Evolutionary conservation across 371 early-diverging fungal genomes (phyloP), one percentile per base, ranked within the genome.

Genomic region (Mucor mucedo): DNA sequence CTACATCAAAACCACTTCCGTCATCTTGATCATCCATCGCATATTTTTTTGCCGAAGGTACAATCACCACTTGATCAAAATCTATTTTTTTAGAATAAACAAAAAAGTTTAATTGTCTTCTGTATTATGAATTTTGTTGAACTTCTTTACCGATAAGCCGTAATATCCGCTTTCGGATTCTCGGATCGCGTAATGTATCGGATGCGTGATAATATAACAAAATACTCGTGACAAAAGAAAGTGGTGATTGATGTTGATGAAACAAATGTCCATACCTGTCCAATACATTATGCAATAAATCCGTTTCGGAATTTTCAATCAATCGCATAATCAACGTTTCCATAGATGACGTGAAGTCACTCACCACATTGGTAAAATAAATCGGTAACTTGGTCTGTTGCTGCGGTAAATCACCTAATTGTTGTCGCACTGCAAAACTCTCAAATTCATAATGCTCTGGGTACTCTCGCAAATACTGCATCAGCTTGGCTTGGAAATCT

Each of bases 401-500:
- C 3, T 89, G 84, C 35, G 86, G 58, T 33, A 83, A 38, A 6
- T 67, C 64, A 32, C 21, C 21, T 21, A 21, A 66, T 66, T 1
- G 72, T 65, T 75, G 69, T 13, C 69, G 50, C 70, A 79, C 78
- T 5, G 86, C 84, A 66, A 79, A 86, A 0, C 84, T 88, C 60
- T 93, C 93, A 65, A 88, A 89, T 63, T 90, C 89, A 61, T 84
- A 83, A 65, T 84, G 91, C 65, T 93, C 93, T 1, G 92, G 93
- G 65, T 78, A 92, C 28, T 82, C 80, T 4, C 76, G 69, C 41
- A 91, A 68, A 60, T 89, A 93, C 40, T 76, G 72, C 69, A 80
- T 80, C 13, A 91, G 70, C 50, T 91, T 91, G 14, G 82, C 81
- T 68, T 88, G 86, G 47, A 86, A 86, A 35, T 83, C 78, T 62